Conservation (phyloP, 345 rosid species). For the Syzygium aromaticum region DNA sequence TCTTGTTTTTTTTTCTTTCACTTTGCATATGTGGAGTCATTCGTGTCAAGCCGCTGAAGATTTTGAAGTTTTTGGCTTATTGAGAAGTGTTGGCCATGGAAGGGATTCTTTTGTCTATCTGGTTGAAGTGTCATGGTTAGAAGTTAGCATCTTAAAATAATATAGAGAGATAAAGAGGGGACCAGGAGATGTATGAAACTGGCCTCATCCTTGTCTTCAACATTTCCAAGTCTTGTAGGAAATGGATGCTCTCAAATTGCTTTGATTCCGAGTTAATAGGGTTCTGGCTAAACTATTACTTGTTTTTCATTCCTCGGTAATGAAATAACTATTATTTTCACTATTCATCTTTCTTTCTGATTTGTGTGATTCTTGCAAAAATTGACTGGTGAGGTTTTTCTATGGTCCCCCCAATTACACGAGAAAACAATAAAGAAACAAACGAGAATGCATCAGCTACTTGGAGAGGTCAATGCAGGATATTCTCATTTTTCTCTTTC, state of each 20-base stretch:
- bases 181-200: neutral
- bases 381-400: neutral
- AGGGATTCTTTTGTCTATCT: neutral
- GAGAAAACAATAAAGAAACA: neutral
- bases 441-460: neutral
- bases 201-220: neutral
- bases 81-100: neutral
- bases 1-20: neutral
- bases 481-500: neutral
- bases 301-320: neutral
- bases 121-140: neutral
- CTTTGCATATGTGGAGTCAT: neutral
- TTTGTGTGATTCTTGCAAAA: neutral
- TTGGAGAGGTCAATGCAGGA: neutral
- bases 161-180: neutral
- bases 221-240: neutral
- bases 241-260: neutral
- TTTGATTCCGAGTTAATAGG: neutral
- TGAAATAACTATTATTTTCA: neutral
- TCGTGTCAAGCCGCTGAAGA: neutral
- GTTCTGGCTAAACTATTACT: neutral
- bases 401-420: neutral
- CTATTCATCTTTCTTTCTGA: neutral
- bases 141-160: neutral
- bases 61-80: neutral